Conservation (phyloP, 2,329 filamentous ascomycete species). For the Cladophialophora bantiana region DNA sequence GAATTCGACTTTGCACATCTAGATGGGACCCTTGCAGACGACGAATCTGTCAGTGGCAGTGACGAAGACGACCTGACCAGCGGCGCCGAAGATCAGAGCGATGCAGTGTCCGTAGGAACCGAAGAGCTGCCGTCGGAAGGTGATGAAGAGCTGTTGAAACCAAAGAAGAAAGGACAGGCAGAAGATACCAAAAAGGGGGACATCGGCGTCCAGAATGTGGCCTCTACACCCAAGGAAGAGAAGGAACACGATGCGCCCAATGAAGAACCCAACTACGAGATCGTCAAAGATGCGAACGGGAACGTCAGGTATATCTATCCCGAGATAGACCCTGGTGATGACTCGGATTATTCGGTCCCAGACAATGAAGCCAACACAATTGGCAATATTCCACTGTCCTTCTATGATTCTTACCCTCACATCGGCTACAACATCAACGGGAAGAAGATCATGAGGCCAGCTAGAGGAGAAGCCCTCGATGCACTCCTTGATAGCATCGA, state of each 20-base stretch:
- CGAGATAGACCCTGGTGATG: conserved; percentile 93
- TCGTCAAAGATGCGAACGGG: conserved; percentile 85
- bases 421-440: conserved; percentile 99
- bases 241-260: conserved; percentile 58
- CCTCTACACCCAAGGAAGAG: conserved; percentile 41
- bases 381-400: conserved; percentile 89
- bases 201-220: conserved; percentile 52
- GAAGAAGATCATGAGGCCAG: conserved; percentile 95
- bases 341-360: conserved; percentile 91
- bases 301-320: conserved; percentile 89
- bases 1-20: conserved; percentile 60
- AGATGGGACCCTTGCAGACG: conserved; percentile 53
- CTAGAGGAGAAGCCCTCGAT: conserved; percentile 91
- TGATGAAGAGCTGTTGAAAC: conserved; percentile 37
- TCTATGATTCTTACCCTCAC: conserved; percentile 97
- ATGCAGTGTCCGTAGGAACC: conserved; percentile 46
- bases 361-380: conserved; percentile 86
- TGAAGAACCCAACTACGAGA: conserved; percentile 61
- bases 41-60: conserved; percentile 49
- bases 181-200: conserved; percentile 60
- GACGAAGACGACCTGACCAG: conserved; percentile 44
- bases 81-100: conserved; percentile 41
- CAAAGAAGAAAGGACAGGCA: conserved; percentile 11
- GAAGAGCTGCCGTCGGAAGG: conserved; percentile 40
- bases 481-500: conserved; percentile 95